phyloP scores from a whole-genome alignment of 2,329 filamentous ascomycete species.

The Achaetomium macrosporum region DNA sequence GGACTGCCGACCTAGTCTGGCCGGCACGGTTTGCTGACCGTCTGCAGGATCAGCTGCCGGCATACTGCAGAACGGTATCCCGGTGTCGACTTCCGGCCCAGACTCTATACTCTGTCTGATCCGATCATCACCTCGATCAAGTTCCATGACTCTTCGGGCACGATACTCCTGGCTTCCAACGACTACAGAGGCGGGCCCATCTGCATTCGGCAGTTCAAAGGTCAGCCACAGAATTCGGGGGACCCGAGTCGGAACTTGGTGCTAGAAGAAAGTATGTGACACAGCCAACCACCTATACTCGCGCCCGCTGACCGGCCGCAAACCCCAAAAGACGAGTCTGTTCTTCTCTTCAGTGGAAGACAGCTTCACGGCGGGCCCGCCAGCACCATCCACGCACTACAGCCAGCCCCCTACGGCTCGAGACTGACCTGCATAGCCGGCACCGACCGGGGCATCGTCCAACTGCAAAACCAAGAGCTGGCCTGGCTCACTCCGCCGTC shows the following conservation, averaged over 20 bases:
- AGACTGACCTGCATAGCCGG: conserved; percentile 42
- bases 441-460: conserved; percentile 42
- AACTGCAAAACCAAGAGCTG: conserved; percentile 30
- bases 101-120: not conserved
- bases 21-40: not conserved
- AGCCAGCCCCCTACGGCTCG: conserved; percentile 37
- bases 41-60: conserved; percentile 14
- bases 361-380: not conserved
- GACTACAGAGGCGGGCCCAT: not conserved
- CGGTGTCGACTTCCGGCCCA: conserved; percentile 5
- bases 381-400: conserved; percentile 34
- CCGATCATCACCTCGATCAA: conserved; percentile 42
- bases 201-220: conserved; percentile 15
- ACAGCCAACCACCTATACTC: too few species aligned
- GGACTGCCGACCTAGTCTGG: not conserved
- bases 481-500: conserved; percentile 30
- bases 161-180: not conserved
- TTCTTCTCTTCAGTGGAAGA: too few species aligned
- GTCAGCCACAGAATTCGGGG: not conserved
- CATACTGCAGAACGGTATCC: not conserved
- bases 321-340: not conserved
- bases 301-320: not conserved
- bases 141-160: conserved; percentile 39
- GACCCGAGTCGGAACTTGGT: not conserved
- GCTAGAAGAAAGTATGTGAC: not conserved